Base-by-base conservation (phyloP, 2,329 filamentous ascomycete species). In the Chalara sp. region DNA sequence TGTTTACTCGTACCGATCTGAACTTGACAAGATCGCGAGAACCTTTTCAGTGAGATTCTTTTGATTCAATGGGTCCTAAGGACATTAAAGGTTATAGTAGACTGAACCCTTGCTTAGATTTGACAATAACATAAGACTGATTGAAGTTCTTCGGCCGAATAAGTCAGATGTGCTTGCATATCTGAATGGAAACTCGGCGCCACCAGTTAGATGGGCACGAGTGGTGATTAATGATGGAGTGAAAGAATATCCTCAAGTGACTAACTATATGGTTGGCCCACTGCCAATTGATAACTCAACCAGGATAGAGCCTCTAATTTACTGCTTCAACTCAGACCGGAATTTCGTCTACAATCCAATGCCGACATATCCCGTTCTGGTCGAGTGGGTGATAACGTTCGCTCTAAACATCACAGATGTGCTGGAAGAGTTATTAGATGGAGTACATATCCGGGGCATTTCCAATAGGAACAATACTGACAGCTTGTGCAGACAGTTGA, bases 71-170 rank as follows among this genome's bases (percentile, higher is more conserved):
- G 3, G 21, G 21, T 21, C 21, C 21, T 3, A 21, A 21, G 21
- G 21, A 21, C 21, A 21, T 21, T 21, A 21, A 21, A 21, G 21
- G 21, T 21, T 10, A 48, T 30, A 43, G 29, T 7, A 28, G 7
- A n/a, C 39, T 48, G 31, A 44, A 32, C 43, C 29, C 2, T 21
- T n/a, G 2, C 11, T 21, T 35, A 53, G 52, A 31, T 29, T 47
- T 32, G 48, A 50, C 29, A 53, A 53, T 42, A 21, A 13, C n/a
- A 44, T 53, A 31, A n/a, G 49, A 6, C 41, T 55, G 28, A 37
- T 56, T 4, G 57, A 57, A 28, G n/a, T 53, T 4, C 31, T 59
- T 6, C 51, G 52, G 31, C 57, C 57, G 8, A 59, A 59, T 35
- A 59, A 59, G 32, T 52, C 57, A 30, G 53, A 57, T 47, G 50